These are phyloP conservation scores for Fusarium chuoi DNA, from an alignment of 2,329 filamentous ascomycete genomes.

Conservation along the genomic window DNA sequence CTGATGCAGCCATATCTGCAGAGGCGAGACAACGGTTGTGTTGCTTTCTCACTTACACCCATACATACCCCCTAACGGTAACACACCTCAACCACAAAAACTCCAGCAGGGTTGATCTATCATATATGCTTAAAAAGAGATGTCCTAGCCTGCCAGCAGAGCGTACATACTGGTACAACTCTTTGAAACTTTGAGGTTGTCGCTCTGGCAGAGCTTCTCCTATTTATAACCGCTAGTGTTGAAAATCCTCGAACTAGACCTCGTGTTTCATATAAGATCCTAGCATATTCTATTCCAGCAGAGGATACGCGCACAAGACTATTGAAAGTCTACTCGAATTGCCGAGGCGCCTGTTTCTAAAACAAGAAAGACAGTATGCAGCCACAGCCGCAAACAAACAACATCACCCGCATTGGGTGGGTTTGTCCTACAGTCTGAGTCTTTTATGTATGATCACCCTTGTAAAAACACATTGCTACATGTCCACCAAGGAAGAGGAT, in stretches of 20 bases:
- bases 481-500: not conserved
- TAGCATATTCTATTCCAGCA: slow-evolving; percentile 4
- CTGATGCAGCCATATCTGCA: slow-evolving; percentile 27
- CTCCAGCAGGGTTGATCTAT: slow-evolving; percentile 5
- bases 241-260: slow-evolving; percentile 12
- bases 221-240: slow-evolving; percentile 31
- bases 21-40: slow-evolving; percentile 1
- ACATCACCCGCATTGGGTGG: slow-evolving; percentile 2
- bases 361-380: slow-evolving; percentile 4
- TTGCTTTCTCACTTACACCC: slow-evolving; percentile 11
- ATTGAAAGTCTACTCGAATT: slow-evolving; percentile 23
- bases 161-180: not conserved
- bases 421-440: slow-evolving; percentile 7
- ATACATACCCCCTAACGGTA: not conserved
- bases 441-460: not conserved
- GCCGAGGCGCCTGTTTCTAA: slow-evolving; percentile 15
- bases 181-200: not conserved
- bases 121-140: slow-evolving; percentile 11
- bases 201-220: not conserved
- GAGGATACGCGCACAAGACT: slow-evolving; percentile 17
- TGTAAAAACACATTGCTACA: not conserved
- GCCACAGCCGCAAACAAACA: slow-evolving; percentile 28
- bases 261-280: slow-evolving; percentile 29
- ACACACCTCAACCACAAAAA: slow-evolving; percentile 3
- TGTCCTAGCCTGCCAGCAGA: not conserved